Base-by-base conservation (phyloP, 345 rosid genomes). In the Boechera stricta region DNA sequence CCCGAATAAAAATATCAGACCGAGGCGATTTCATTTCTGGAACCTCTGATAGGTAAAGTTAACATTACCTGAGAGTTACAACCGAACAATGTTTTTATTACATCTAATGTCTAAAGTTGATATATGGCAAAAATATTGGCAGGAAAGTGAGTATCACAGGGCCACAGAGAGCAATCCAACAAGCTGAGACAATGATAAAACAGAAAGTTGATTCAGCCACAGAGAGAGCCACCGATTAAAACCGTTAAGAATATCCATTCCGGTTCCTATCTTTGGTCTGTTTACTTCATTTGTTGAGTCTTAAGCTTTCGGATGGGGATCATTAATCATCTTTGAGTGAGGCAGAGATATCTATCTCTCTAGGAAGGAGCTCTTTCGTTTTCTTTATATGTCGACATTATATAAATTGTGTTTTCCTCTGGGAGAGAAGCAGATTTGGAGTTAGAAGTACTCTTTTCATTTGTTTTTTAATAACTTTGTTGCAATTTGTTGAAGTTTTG, bases 91-190 rank as follows among this genome's bases (percentile, higher is more conserved):
- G 61, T 57, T 21, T 73, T 32, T n/a, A n/a, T 5, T 15, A 44
- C 28, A 28, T 61, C 45, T 62, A 29, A 55, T 53, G 60, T 45
- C 68, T 73, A 67, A 77, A 72, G 57, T 48, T 49, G 73, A 29
- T 39, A 64, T 1, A 44, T 77, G 72, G 54, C 2, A 4, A 61
- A 68, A 61, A 76, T 32, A 16, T 38, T 77, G 53, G 76, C 88
- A 96, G 99, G 97, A 96, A 93, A 83, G 96, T 93, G 76, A 93
- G 90, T 10, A 96, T 96, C 81, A 90, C 89, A 2, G 99, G 99
- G 45, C 82, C 99, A 36, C 93, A 91, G 69, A 87, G 97, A 82
- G 93, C 98, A 32, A 82, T 93, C 62, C 87, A 82, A 35, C 83
- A 89, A 71, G 98, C 99, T 5, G 98, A 96, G 81, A 78, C 89